Evolutionary conservation across 257 asterid species (phyloP).

Genomic region (Rauvolfia tetraphylla): DNA sequence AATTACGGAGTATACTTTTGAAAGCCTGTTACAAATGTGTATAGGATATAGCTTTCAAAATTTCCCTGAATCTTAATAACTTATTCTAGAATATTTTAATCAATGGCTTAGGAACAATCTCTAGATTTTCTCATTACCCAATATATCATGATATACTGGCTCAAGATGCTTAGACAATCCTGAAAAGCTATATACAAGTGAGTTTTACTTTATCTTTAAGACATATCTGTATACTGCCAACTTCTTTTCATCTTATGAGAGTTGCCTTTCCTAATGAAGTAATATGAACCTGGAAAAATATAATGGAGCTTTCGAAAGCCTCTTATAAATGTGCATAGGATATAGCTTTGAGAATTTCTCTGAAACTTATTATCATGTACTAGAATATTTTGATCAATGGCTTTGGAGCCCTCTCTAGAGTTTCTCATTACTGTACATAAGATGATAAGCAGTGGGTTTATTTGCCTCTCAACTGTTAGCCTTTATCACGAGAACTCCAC

Average conservation of each 20-base stretch:
- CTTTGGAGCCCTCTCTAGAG: not conserved
- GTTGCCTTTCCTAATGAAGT: not conserved
- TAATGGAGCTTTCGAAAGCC: not conserved
- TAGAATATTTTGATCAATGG: not conserved
- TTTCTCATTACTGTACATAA: not conserved
- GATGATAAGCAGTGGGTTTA: not conserved
- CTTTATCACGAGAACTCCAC: constrained; percentile 10
- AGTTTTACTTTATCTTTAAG: constrained; percentile 12
- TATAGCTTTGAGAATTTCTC: not conserved
- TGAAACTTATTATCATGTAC: not conserved
- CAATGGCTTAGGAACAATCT: not conserved
- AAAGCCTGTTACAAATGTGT: not conserved
- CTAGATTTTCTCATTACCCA: not conserved
- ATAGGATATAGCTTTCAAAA: not conserved
- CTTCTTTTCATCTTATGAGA: not conserved
- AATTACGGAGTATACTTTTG: not conserved
- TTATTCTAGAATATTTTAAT: not conserved
- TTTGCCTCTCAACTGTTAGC: not conserved
- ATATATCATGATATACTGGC: constrained; percentile 34
- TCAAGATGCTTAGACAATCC: constrained; percentile 78
- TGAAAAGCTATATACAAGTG: constrained; percentile 77
- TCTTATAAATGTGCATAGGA: not conserved
- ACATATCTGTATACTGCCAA: not conserved
- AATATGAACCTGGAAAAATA: not conserved
- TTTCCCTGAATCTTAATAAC: not conserved